Conservation (phyloP, 75 land plant species). For the Pinus taeda region DNA sequence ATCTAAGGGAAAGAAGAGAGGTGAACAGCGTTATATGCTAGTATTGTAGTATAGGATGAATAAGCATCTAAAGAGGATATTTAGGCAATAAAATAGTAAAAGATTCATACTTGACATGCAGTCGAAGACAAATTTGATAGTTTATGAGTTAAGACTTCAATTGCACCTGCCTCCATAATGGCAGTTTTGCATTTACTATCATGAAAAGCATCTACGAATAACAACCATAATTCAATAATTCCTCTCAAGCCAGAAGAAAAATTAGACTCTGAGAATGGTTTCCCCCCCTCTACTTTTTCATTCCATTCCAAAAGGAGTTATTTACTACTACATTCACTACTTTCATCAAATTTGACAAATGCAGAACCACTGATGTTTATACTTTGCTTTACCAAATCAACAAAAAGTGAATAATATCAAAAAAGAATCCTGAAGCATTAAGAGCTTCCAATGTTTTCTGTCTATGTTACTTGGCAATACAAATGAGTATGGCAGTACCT, state of each 20-base stretch:
- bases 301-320: not conserved
- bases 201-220: constrained; percentile 36
- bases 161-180: too few relatives aligned
- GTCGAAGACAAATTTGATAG: constrained; percentile 39
- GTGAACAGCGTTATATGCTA: not conserved
- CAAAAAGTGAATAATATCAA: constrained; percentile 25
- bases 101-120: constrained; percentile 32
- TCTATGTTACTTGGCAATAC: constrained; percentile 44
- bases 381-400: constrained; percentile 30
- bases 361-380: not conserved
- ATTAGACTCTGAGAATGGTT: constrained; percentile 13
- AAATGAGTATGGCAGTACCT: constrained; percentile 42
- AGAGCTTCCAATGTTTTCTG: constrained; percentile 37
- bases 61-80: not conserved
- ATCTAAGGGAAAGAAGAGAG: not conserved
- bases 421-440: constrained; percentile 19
- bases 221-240: constrained; percentile 43
- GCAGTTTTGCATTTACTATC: too few relatives aligned
- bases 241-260: constrained; percentile 19
- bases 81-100: not conserved
- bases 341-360: constrained; percentile 17
- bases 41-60: not conserved
- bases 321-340: constrained; percentile 7
- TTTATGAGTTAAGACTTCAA: constrained; percentile 39
- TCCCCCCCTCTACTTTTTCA: not conserved